Evolutionary conservation across 2,329 filamentous ascomycete species (phyloP), one percentile per base, ranked within the genome.

Genomic region (Paecilomyces fulvus): DNA sequence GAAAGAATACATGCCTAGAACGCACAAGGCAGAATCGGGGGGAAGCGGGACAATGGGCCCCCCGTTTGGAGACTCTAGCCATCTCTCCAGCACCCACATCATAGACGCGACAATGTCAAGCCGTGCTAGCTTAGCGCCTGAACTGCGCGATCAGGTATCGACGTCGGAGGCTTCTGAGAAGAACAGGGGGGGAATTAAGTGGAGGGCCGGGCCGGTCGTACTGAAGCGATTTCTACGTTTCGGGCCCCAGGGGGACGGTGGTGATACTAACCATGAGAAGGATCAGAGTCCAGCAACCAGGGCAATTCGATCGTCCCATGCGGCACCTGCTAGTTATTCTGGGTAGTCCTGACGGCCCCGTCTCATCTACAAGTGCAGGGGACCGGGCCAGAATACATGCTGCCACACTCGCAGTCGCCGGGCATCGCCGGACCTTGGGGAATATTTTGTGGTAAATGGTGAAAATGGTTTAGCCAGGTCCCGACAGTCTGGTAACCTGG

Each of bases 21-120:
- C 60, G 58, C 64, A 58, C 69, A 68, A 72, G 70, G 70, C 71
- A 72, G 70, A 73, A 59, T 72, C 62, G 58, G 55, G 56, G 60
- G 58, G 54, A 55, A 56, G 57, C 53, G 59, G 56, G 55, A 49
- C 10, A 49, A 49, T n/a, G 20, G 14, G 48, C 48, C 48, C 48
- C 48, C 25, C 33, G 49, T 48, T 52, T 52, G 46, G 49, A 50
- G 56, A 56, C 21, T 28, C 54, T 46, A 20, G 54, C 54, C 56
- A 53, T 56, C 53, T 55, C 50, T 53, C 54, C 52, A 49, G 52
- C 56, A 50, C 55, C 56, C 30, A 49, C 50, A 53, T 51, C 51
- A 58, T 58, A 59, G 56, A 54, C 58, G 58, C 58, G 58, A 55
- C 30, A 52, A 25, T 33, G 23, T 30, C 49, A 49, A 23, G 48